Evolutionary conservation across 2,329 filamentous ascomycete genomes (phyloP).

Genomic region (Penicillium sp.): DNA sequence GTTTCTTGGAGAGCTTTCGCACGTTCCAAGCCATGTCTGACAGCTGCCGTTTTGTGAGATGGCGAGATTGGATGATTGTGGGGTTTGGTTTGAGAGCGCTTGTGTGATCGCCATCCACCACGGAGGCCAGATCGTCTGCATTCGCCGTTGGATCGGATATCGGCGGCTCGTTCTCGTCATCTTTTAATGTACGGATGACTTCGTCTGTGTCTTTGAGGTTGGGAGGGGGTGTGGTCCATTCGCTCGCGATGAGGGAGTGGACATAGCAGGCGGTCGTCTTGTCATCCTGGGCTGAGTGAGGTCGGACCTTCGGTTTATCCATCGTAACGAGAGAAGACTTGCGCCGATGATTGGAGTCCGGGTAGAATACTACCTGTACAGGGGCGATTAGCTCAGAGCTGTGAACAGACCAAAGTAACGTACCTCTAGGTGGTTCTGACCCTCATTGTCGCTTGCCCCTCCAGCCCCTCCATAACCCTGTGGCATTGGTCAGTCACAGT

Average conservation of each 20-base stretch:
- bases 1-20: slow-evolving; percentile 80
- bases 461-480: slow-evolving; percentile 35
- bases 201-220: slow-evolving; percentile 15
- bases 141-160: slow-evolving; percentile 6
- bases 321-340: slow-evolving; percentile 60
- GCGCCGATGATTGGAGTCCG: slow-evolving; percentile 55
- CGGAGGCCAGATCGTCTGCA: slow-evolving; percentile 24
- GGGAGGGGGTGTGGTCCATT: slow-evolving; percentile 29
- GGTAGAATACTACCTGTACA: slow-evolving; percentile 58
- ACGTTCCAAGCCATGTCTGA: slow-evolving; percentile 98
- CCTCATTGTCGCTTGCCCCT: slow-evolving; percentile 38
- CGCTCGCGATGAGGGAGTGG: slow-evolving; percentile 56
- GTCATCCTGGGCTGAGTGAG: slow-evolving; percentile 37
- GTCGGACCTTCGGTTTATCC: slow-evolving; percentile 42
- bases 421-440: slow-evolving; percentile 41
- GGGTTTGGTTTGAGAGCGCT: slow-evolving; percentile 27
- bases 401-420: background rate
- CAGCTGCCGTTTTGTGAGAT: slow-evolving; percentile 91
- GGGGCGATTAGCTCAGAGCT: background rate
- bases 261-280: slow-evolving; percentile 61
- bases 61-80: slow-evolving; percentile 63
- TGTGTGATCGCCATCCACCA: slow-evolving; percentile 28
- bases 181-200: slow-evolving; percentile 17
- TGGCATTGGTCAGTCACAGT: slow-evolving; percentile 15
- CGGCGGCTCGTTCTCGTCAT: slow-evolving; percentile 12